Evolutionary conservation across 768 basidiomycete species (phyloP), one percentile per base, ranked within the genome.

Genomic region (Xerocomellus dryophilus): DNA sequence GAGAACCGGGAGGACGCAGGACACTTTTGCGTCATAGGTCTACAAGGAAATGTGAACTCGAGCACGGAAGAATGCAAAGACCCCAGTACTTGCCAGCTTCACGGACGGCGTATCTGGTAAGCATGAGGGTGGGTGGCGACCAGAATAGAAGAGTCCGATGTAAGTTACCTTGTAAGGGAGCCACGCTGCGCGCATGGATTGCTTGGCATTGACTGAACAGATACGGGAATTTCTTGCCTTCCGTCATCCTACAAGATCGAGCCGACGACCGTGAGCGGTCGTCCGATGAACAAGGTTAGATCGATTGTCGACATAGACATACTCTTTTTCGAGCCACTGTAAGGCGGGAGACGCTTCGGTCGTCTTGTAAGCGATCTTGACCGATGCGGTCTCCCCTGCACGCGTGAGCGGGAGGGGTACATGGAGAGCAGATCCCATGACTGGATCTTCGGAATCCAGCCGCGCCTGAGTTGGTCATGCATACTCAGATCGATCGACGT

Each of bases 131-230:
- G 12, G 60, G 44, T 7, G 2, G 4, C n/a, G 20, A 41, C 46
- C n/a, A 14, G 9, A 18, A 29, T 6, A 11, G 17, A 14, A 7
- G 43, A 7, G n/a, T 10, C 5, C 0, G n/a, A 47, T 23, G 1
- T 18, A 14, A 18, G 35, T 29, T 39, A 83, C 88, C 88, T 80
- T 95, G 93, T 53, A 92, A 64, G 3, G 93, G 94, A 1, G 82
- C 79, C 39, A 96, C 70, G 4, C 85, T 79, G 27, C 94, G 83
- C 3, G 89, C 89, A 65, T 95, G 87, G 60, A 94, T 96, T 3
- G 95, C 91, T 60, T 97, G 93, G 63, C 88, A 91, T 63, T 97
- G 95, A 55, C 90, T 93, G 75, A 94, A 98, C 15, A 98, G 70
- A 71, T 88, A 97, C 0, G 91, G 86, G 66, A 89, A 88, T 18